Base-by-base conservation (phyloP, 2,329 filamentous ascomycete genomes). In the Paraconiothyrium brasiliense region DNA sequence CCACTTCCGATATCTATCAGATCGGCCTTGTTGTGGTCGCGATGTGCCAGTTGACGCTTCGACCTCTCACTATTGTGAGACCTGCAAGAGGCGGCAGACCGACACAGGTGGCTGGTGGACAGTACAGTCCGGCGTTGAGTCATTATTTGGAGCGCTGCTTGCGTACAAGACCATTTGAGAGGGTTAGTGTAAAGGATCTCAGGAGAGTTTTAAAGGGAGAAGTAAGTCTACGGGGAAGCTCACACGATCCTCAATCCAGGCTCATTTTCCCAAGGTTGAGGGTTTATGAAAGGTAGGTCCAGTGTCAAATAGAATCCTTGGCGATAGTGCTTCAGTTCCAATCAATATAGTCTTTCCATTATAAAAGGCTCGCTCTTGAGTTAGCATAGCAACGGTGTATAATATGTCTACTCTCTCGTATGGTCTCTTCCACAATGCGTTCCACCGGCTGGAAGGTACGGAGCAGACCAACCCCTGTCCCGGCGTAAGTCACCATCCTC, bases 401-500 rank as follows among this genome's bases (percentile, higher is more conserved):
- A n/a, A 49, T 49, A n/a, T 16, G 16, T 24, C 47, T 34, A 8
- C 20, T 20, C 9, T 34, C 47, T 13, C 30, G 6, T 34, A 30
- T n/a, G 2, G 27, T 34, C 16, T 50, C 30, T 22, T 22, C 13
- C 48, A 50, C 20, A 10, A 50, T 50, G 3, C 14, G 7, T 20
- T 35, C 30, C 14, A 27, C 48, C 30, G 27, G 24, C 48, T 50
- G 16, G 16, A 35, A 8, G 16, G 27, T 10, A 16, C 14, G 27
- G 32, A 50, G 14, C 27, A 90, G 77, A 0, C 87, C 87, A 6
- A 90, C 83, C 0, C 84, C 87, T 7, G 85, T 85, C 4, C 88
- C 87, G 13, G 86, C 86, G 79, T 89, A 90, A 6, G 85, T 86
- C 5, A 85, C 86, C 76, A 89, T 76, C 59, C 87, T 80, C 5